Evolutionary conservation across 2,329 filamentous ascomycete species (phyloP), one percentile per base, ranked within the genome.

Genomic region (Aspergillus carbonarius): DNA sequence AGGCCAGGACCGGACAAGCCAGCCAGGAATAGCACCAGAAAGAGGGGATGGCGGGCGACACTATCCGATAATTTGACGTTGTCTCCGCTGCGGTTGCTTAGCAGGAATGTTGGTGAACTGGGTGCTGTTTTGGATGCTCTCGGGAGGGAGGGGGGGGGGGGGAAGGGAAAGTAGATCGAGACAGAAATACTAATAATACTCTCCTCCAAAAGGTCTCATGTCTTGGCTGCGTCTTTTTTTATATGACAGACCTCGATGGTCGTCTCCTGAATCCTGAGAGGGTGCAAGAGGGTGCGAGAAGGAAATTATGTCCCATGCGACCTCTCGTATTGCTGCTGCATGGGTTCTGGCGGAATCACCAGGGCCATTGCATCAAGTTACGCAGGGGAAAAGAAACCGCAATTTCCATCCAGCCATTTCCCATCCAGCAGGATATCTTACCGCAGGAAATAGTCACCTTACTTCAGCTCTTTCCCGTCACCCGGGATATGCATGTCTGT

Each of bases 1-100:
- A 57, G 61, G 52, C 61, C 54, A 62, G 59, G 62, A 61, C 59
- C 61, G 58, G 60, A 48, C 44, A 53, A 63, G 58, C 30, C 58
- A 63, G 56, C 42, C 48, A 44, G 37, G 23, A 53, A 53, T 30
- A 42, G 40, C 25, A 54, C 20, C 35, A 37, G 40, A 37, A 17
- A 44, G 23, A 44, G 37, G 51, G 51, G 50, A 37, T 35, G 18
- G n/a, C 32, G 25, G 25, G 20, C 44, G 13, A 23, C 15, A 50
- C n/a, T 32, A 32, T 32, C 30, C 30, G 30, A 32, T 32, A 9
- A 9, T 46, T 23, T 27, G 20, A 23, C 15, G 13, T 46, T 46
- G 20, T 42, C 39, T 40, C 39, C 39, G 39, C 39, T 12, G 39
- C 39, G 12, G 17, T 40, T 40, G 39, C 39, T 42, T 20, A 17